A percentile compares a stretch with the other conserved stretches of the same genome.
Evolutionary conservation across 2,329 filamentous ascomycete genomes (phyloP).

Genomic region (Tolypocladium guangdongense): DNA sequence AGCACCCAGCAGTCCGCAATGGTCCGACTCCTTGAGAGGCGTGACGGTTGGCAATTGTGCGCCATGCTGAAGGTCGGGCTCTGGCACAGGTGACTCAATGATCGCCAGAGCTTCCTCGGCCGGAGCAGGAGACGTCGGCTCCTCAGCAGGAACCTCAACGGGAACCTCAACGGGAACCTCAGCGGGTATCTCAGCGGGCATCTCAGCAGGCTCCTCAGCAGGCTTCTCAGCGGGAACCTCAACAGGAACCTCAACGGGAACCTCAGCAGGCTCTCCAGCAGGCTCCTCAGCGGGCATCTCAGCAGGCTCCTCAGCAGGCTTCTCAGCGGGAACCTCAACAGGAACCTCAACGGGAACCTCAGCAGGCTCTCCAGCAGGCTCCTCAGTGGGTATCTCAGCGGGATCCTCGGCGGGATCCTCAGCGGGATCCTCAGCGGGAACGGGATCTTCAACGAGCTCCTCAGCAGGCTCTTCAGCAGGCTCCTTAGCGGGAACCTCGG

Average conservation of each 20-base stretch:
- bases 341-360: background rate
- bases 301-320: background rate
- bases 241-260: background rate
- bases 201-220: background rate
- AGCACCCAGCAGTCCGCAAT: background rate
- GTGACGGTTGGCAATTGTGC: background rate
- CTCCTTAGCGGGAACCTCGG: background rate
- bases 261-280: background rate
- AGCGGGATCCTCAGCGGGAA: background rate
- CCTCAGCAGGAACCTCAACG: conserved; percentile 1
- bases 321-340: background rate
- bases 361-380: background rate
- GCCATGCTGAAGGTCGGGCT: background rate
- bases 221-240: background rate
- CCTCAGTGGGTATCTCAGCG: background rate
- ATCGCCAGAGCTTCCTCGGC: background rate
- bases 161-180: conserved; percentile 1
- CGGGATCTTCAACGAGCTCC: background rate
- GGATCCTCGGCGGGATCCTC: background rate
- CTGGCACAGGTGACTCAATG: background rate
- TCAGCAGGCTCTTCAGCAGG: background rate
- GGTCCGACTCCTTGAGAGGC: background rate
- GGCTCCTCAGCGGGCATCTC: background rate
- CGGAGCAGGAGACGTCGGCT: background rate
- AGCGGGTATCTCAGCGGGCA: background rate